Percentiles rank a stretch among this genome's conserved stretches.
phyloP scores from a whole-genome alignment of 176 grass and related monocot genomes.

The Rhipidocladum racemiflorum region DNA sequence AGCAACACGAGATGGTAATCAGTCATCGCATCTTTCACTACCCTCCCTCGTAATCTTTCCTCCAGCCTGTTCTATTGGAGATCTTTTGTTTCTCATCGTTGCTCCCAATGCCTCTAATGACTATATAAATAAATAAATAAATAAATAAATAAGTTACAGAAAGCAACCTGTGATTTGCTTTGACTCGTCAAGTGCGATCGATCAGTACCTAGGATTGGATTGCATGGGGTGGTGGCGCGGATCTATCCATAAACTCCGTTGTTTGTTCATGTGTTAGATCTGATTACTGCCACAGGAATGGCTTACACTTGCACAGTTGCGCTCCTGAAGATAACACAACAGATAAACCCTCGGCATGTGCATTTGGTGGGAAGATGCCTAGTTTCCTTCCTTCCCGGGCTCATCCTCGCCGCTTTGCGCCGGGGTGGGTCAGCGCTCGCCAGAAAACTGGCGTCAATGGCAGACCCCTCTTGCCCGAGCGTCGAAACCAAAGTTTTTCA shows the following conservation, averaged over 20 bases:
- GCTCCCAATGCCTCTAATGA: neutral
- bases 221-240: neutral
- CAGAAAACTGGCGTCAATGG: no score
- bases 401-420: no score
- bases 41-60: neutral
- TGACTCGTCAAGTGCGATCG: neutral
- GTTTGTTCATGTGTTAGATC: slow-evolving; percentile 19
- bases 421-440: no score
- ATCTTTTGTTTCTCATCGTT: neutral
- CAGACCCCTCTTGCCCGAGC: no score
- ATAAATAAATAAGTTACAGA: neutral
- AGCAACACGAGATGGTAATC: no score
- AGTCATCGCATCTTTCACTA: neutral
- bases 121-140: neutral
- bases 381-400: no score
- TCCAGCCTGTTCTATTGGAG: neutral
- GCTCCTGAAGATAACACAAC: neutral
- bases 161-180: neutral
- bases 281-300: neutral
- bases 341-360: neutral
- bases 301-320: neutral
- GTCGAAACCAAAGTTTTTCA: neutral
- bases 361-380: neutral
- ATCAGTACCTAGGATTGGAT: neutral
- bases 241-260: slow-evolving; percentile 6